Conservation (phyloP, 495 filamentous ascomycete species). For the Hypoxylon lienhwacheense region DNA sequence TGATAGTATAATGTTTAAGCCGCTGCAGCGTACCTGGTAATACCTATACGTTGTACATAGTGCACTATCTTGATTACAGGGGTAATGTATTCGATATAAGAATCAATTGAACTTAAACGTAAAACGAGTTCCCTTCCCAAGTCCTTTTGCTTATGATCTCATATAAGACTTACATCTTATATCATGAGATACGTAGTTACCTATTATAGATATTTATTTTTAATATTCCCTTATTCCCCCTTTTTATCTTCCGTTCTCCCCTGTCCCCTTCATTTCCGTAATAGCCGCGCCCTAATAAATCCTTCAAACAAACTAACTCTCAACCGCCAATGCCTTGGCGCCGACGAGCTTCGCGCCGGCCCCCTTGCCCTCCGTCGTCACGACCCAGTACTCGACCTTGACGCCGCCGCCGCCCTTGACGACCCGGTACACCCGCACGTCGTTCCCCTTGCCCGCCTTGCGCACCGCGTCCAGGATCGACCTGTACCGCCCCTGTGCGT, state of each 20-base stretch:
- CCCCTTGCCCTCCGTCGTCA: constrained; percentile 59
- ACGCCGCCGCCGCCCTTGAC: constrained; percentile 58
- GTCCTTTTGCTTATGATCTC: background rate
- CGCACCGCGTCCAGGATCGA: constrained; percentile 60
- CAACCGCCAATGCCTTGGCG: constrained; percentile 72
- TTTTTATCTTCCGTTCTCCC: background rate
- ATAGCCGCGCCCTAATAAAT: too few species aligned
- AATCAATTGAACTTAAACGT: background rate
- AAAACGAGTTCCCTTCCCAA: background rate
- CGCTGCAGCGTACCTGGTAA: too few species aligned
- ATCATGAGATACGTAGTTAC: too few species aligned
- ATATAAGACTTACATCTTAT: background rate
- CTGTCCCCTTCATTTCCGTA: too few species aligned
- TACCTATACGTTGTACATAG: too few species aligned
- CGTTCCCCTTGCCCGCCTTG: constrained; percentile 58
- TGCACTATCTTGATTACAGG: too few species aligned
- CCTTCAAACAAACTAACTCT: constrained; percentile 66
- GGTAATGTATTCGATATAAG: too few species aligned
- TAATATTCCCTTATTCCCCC: background rate
- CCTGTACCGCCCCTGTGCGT: constrained; percentile 60
- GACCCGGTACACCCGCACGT: constrained; percentile 74
- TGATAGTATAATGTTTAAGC: too few species aligned
- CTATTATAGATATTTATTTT: background rate
- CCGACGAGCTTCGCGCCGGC: constrained; percentile 64
- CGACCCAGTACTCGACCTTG: constrained; percentile 74